These are phyloP conservation scores for Hordeum vulgare DNA, from an alignment of 176 grass and related monocot genomes.

Conservation along the genomic window MorexV3_pseudomolecules_assembly NC_058521.1:551687348-551687847, in stretches of 20 bases:
- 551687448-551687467: background rate
- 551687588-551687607: background rate
- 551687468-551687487: background rate
- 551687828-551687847: background rate
- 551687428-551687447: background rate
- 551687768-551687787: background rate
- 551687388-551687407: background rate
- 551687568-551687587: background rate
- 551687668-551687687: background rate
- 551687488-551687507: background rate
- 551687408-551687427: background rate
- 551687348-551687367: background rate
- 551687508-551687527: background rate
- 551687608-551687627: background rate
- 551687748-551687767: background rate
- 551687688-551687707: background rate
- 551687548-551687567: background rate
- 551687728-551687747: background rate
- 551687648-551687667: background rate
- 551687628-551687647: background rate
- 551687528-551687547: background rate
- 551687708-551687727: background rate
- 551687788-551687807: background rate
- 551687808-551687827: background rate
- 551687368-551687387: background rate